Evolutionary conservation across 768 basidiomycete genomes (phyloP).

Genomic region (Phylloporus sp.): DNA sequence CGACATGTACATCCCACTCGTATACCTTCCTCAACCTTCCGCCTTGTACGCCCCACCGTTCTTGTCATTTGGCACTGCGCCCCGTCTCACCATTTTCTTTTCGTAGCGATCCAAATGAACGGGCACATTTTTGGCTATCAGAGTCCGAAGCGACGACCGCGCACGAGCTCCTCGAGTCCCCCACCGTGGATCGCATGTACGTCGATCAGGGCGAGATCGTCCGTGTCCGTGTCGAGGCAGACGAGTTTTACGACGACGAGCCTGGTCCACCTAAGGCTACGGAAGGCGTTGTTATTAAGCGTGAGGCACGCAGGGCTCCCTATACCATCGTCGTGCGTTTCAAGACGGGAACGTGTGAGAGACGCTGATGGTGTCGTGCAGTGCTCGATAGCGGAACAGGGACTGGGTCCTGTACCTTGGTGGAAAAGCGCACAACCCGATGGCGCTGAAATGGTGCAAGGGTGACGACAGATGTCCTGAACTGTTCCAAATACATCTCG

Average conservation of each 20-base stretch:
- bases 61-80: background rate
- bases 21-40: slow-evolving; percentile 75
- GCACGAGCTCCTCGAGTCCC: slow-evolving; percentile 66
- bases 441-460: slow-evolving; percentile 39
- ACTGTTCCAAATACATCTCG: background rate
- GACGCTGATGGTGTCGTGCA: slow-evolving; percentile 24
- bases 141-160: slow-evolving; percentile 46
- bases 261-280: slow-evolving; percentile 75
- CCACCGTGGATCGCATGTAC: slow-evolving; percentile 66
- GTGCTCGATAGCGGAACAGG: slow-evolving; percentile 83
- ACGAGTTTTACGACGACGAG: slow-evolving; percentile 83
- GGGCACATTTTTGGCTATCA: slow-evolving; percentile 80
- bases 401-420: slow-evolving; percentile 71
- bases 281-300: slow-evolving; percentile 58
- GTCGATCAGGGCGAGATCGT: slow-evolving; percentile 73
- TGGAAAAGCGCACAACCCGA: slow-evolving; percentile 53
- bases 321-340: slow-evolving; percentile 64
- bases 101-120: slow-evolving; percentile 72
- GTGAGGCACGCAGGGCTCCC: slow-evolving; percentile 49
- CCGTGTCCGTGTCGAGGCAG: slow-evolving; percentile 72
- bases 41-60: slow-evolving; percentile 54
- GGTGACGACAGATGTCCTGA: slow-evolving; percentile 15
- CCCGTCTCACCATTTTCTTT: background rate
- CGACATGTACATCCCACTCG: slow-evolving; percentile 80
- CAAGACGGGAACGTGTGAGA: background rate